Evolutionary conservation across 2,329 filamentous ascomycete species (phyloP).

Genomic region (Teratosphaeria zuluensis): DNA sequence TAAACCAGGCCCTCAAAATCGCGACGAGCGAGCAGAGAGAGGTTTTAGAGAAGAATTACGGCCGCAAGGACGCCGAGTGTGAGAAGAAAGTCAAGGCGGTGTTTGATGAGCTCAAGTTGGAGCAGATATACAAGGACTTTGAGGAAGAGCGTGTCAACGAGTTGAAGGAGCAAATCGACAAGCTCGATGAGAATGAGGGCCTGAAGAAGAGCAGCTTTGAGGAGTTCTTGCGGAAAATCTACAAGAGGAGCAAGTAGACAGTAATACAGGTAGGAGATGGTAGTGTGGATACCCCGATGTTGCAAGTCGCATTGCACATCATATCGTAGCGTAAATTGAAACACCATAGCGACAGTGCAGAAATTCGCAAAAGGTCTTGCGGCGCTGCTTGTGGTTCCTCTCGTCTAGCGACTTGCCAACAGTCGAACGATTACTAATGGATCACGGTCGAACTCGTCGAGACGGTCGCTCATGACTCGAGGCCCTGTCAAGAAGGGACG

Average conservation of each 20-base stretch:
- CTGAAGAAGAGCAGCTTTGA: slow-evolving; percentile 87
- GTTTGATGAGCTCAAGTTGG: slow-evolving; percentile 75
- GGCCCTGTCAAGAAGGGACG: too few relatives aligned
- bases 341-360: not conserved
- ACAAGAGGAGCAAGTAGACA: slow-evolving; percentile 84
- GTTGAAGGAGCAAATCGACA: slow-evolving; percentile 63
- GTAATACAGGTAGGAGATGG: not conserved
- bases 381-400: too few relatives aligned
- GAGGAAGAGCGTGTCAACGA: slow-evolving; percentile 81
- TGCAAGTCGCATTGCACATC: not conserved
- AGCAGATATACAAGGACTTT: slow-evolving; percentile 75
- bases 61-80: slow-evolving; percentile 72
- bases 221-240: slow-evolving; percentile 88
- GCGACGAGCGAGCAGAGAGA: slow-evolving; percentile 77
- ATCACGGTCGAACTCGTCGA: too few relatives aligned
- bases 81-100: slow-evolving; percentile 83
- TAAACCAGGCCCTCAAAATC: slow-evolving; percentile 83
- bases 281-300: too few relatives aligned
- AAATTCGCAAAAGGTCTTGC: not conserved
- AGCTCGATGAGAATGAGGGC: slow-evolving; percentile 76
- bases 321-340: not conserved
- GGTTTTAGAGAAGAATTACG: slow-evolving; percentile 86
- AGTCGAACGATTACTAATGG: too few relatives aligned
- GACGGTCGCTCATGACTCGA: too few relatives aligned
- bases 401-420: too few relatives aligned